Conservation (phyloP, 345 rosid species). For the Arabis alpina region DNA sequence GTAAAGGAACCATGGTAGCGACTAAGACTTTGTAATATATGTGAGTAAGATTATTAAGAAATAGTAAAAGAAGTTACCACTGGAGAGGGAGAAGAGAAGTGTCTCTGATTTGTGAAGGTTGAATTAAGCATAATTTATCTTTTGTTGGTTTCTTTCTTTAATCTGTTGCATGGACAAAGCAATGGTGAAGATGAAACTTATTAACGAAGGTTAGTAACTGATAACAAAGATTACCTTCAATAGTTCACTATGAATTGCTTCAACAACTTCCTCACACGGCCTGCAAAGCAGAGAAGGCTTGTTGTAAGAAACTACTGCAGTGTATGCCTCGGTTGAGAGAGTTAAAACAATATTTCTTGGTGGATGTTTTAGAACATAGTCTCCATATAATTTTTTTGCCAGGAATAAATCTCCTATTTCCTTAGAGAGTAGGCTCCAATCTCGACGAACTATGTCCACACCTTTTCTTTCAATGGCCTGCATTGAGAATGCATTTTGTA, state of each 20-base stretch:
- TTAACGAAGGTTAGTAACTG: slow-evolving; percentile 4
- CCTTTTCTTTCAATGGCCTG: slow-evolving; percentile 97
- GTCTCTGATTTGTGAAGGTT: no score
- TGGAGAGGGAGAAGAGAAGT: no score
- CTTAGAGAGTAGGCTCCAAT: slow-evolving; percentile 95
- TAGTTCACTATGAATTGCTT: slow-evolving; percentile 35
- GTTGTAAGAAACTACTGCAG: neutral
- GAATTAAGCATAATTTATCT: no score
- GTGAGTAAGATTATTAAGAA: no score
- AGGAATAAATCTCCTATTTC: slow-evolving; percentile 90
- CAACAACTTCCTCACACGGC: slow-evolving; percentile 89
- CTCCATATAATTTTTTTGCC: slow-evolving; percentile 82
- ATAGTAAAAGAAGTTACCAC: no score
- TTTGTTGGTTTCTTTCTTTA: slow-evolving; percentile 43
- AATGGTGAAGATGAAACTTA: slow-evolving; percentile 8
- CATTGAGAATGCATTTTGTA: slow-evolving; percentile 45
- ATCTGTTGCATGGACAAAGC: slow-evolving; percentile 57
- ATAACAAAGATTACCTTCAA: slow-evolving; percentile 60
- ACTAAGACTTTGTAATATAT: no score
- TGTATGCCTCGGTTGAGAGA: slow-evolving; percentile 10
- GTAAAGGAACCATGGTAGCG: no score
- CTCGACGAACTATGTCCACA: slow-evolving; percentile 98
- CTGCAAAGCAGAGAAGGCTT: slow-evolving; percentile 48
- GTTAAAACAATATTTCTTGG: neutral
- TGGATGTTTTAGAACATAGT: slow-evolving; percentile 51